phyloP scores from a whole-genome alignment of 129 eudicot species.

The Helianthus tuberosus region DNA sequence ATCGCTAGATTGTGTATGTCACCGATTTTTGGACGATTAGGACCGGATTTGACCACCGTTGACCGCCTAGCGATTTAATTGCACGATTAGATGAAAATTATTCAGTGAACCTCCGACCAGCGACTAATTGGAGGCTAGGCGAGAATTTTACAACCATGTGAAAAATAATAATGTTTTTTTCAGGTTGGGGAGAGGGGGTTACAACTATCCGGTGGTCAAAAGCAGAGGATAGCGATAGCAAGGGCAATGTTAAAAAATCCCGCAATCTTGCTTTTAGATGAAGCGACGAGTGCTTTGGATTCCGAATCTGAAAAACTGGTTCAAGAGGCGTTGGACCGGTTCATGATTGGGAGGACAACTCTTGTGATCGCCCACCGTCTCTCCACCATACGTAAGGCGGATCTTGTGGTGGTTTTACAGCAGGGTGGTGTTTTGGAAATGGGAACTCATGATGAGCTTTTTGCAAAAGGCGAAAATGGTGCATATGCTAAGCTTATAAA shows the following conservation, averaged over 20 bases:
- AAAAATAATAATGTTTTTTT: background rate
- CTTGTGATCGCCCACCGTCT: constrained; percentile 94
- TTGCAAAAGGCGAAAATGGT: constrained; percentile 79
- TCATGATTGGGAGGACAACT: constrained; percentile 95
- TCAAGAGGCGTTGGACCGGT: constrained; percentile 92
- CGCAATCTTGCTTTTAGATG: constrained; percentile 83
- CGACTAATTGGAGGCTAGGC: background rate
- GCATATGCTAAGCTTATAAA: constrained; percentile 76
- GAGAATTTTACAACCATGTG: too few relatives aligned
- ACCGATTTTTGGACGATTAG: too few relatives aligned
- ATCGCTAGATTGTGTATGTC: too few relatives aligned
- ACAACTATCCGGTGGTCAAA: constrained; percentile 95
- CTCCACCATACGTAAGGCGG: constrained; percentile 93
- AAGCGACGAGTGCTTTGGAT: constrained; percentile 94
- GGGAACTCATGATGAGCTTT: constrained; percentile 88
- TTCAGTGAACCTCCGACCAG: too few relatives aligned
- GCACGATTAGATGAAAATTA: too few relatives aligned
- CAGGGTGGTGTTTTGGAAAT: constrained; percentile 83
- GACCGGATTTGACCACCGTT: too few relatives aligned
- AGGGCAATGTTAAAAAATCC: constrained; percentile 98
- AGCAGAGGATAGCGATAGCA: constrained; percentile 95
- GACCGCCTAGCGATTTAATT: too few relatives aligned
- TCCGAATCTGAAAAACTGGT: constrained; percentile 94
- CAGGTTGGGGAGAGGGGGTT: constrained; percentile 97
- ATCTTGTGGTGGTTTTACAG: constrained; percentile 83